These are phyloP conservation scores for Pulveroboletus sp. DNA, from an alignment of 768 basidiomycete species.

Conservation along the genomic window DNA sequence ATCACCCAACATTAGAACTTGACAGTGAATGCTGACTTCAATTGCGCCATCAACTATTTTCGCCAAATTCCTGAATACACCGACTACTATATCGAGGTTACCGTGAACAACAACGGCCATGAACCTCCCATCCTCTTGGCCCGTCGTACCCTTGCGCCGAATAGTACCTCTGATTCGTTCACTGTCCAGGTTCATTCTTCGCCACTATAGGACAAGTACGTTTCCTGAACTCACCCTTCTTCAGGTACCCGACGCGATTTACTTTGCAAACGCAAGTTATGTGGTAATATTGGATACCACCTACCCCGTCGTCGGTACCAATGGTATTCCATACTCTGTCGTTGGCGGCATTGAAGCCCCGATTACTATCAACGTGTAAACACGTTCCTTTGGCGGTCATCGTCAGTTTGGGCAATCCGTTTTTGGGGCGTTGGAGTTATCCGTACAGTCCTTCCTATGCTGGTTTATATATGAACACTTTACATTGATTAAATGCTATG, in stretches of 20 bases:
- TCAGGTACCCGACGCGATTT: slow-evolving; percentile 25
- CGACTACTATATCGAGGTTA: slow-evolving; percentile 33
- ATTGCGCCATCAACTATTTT: slow-evolving; percentile 21
- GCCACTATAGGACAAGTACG: too few relatives aligned
- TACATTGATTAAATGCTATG: background rate
- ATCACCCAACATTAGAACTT: slow-evolving; percentile 10
- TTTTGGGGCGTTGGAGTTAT: too few relatives aligned
- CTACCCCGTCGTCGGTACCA: slow-evolving; percentile 17
- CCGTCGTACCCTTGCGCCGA: slow-evolving; percentile 14
- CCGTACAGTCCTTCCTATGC: too few relatives aligned
- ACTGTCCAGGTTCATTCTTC: slow-evolving; percentile 13
- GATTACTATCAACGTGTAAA: slow-evolving; percentile 16
- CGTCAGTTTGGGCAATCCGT: background rate
- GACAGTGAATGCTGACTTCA: slow-evolving; percentile 21
- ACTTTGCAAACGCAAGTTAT: slow-evolving; percentile 19
- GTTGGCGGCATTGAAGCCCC: slow-evolving; percentile 17
- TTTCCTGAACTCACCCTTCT: slow-evolving; percentile 2
- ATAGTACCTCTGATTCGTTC: slow-evolving; percentile 11
- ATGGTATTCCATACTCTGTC: slow-evolving; percentile 18
- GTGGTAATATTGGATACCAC: slow-evolving; percentile 23
- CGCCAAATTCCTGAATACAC: slow-evolving; percentile 21
- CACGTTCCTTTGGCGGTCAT: background rate
- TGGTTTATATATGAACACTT: background rate
- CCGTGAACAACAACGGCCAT: slow-evolving; percentile 27
- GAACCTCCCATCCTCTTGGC: slow-evolving; percentile 29